A percentile compares a stretch with the other conserved stretches of the same genome.
Conservation (phyloP, 192 early-diverging fungal genomes). For the Coemansia sp. region DNA sequence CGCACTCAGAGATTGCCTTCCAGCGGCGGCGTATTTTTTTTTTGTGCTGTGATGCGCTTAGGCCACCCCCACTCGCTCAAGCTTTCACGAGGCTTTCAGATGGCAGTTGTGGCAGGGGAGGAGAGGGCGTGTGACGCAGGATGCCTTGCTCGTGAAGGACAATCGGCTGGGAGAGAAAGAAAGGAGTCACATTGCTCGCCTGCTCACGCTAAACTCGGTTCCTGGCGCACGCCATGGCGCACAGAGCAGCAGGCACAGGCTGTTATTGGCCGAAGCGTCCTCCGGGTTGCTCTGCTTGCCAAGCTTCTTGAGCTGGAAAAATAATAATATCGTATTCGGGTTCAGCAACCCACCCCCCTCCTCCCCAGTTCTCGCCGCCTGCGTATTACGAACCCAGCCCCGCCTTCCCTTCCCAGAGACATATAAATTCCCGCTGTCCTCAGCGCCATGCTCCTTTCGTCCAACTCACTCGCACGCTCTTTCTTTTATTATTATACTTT, state of each 20-base stretch:
- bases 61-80: neutral
- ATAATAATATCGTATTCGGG: neutral
- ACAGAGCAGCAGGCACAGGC: neutral
- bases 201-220: neutral
- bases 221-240: slow-evolving; percentile 2
- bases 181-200: neutral
- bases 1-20: neutral
- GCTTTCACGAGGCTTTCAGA: neutral
- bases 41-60: neutral
- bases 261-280: slow-evolving; percentile 9
- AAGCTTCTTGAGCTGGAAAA: neutral
- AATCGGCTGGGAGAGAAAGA: no score
- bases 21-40: neutral
- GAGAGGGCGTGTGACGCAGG: neutral
- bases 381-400: neutral
- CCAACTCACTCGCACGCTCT: no score
- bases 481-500: neutral
- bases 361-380: neutral
- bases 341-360: neutral
- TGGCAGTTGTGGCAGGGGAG: neutral
- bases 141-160: neutral
- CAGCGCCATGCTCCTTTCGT: neutral
- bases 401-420: neutral
- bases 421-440: neutral
- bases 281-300: neutral